phyloP scores from a whole-genome alignment of 2,329 filamentous ascomycete genomes.

The Simplicillium sp. region DNA sequence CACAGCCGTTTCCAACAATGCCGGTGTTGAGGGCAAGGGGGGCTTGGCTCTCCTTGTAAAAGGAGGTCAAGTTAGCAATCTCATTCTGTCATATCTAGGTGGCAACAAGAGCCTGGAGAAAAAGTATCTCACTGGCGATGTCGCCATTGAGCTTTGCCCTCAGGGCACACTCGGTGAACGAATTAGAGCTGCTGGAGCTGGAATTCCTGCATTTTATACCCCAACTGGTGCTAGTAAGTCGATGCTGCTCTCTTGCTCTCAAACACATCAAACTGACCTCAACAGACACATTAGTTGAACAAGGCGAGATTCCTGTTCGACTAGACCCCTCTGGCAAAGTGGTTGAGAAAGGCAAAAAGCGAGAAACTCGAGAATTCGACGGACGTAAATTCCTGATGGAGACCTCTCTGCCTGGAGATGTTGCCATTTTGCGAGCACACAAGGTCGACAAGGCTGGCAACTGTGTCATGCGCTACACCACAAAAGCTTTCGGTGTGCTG shows the following conservation, averaged over 20 bases:
- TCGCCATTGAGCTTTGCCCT: conserved; percentile 67
- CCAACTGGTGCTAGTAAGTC: conserved; percentile 58
- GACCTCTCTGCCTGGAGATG: conserved; percentile 64
- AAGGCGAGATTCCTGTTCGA: conserved; percentile 56
- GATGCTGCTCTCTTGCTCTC: background rate
- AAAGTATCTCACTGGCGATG: conserved; percentile 64
- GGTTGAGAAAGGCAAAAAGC: conserved; percentile 52
- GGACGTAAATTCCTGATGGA: conserved; percentile 71
- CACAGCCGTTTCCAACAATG: conserved; percentile 75
- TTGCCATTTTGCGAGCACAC: conserved; percentile 67
- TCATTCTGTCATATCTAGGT: conserved; percentile 68
- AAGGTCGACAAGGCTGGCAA: conserved; percentile 72
- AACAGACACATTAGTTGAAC: conserved; percentile 54
- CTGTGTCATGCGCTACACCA: conserved; percentile 68
- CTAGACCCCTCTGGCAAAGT: conserved; percentile 50
- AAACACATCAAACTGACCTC: conserved; percentile 5
- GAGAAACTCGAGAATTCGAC: conserved; percentile 65
- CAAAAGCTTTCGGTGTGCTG: conserved; percentile 63
- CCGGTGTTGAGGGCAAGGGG: conserved; percentile 57
- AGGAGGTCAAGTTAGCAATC: conserved; percentile 59
- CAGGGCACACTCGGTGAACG: conserved; percentile 68
- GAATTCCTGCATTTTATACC: conserved; percentile 75
- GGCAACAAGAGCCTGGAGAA: conserved; percentile 69
- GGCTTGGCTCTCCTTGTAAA: conserved; percentile 61
- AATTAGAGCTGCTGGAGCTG: conserved; percentile 62